Base-by-base conservation (phyloP, 2,329 filamentous ascomycete genomes). In the Talaromyces sp. region DNA sequence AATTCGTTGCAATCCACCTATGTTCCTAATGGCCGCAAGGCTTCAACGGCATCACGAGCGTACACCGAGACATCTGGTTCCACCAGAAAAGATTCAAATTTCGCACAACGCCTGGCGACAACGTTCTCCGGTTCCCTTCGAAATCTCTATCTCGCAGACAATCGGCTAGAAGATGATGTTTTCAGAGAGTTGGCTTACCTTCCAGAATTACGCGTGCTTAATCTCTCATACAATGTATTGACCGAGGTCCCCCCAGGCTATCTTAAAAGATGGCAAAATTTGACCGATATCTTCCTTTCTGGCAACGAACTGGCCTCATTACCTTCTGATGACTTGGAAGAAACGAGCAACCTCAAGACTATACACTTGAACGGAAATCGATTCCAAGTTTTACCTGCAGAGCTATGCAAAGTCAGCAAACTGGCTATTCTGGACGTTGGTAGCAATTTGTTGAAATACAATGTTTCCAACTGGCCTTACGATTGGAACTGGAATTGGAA, bases 401-500 rank as follows among this genome's bases (percentile, higher is more conserved):
- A 99, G 75, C 89, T 99, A 58, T 96, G 93, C 67, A 92, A 97
- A 76, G 92, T 97, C 52, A 91, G 93, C 79, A 95, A 95, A 77
- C 85, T 99, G 31, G 89, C 93, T 5, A 90, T 97, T 59, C 84
- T 99, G 60, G 95, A 99, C 78, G 96, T 96, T 68, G 94, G 93
- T 67, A 97, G 91, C 83, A 99, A 99, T 74, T 89, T 87, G 25
- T 83, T 99, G 65, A 99, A 98, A 78, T 99, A 99, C 85, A 99
- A 99, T 75, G 96, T 99, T 57, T 95, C 93, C 35, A 99, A 99
- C 73, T 97, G 96, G 84, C 95, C 94, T 0, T 99, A 99, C 75
- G 95, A 99, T 75, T 99, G 95, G 95, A 99, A 99, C 73, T 99
- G 95, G 95, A 98, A 98, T 74, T 91, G 95, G 84, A 99, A 99